Base-by-base conservation (phyloP, 768 basidiomycete genomes). In the Leccinum uliginosum region DNA sequence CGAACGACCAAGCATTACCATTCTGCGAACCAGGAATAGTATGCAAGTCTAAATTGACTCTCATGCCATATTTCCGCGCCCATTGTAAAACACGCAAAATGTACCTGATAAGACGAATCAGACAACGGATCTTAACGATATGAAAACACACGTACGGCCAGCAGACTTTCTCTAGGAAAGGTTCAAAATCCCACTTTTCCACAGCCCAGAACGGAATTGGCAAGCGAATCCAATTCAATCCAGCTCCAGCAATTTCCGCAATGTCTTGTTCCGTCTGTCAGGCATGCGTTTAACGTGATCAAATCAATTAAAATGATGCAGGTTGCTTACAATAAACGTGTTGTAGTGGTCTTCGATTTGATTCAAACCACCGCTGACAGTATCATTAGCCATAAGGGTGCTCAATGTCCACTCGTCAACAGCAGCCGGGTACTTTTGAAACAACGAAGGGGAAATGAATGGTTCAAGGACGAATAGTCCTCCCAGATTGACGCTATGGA, bases 21-120 rank as follows among this genome's bases (percentile, higher is more conserved):
- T 89, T 90, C 65, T 91, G 89, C 47, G 83, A 84, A 43, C 93
- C 92, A 29, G 92, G 91, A 24, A 86, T 76, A 4, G 88, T 79
- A 68, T 91, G 89, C 32, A 92, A 71, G 73, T 95, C 93, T 12
- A 95, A 74, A 65, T 83, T 83, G 53, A 95, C 83, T 27, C 93
- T 80, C n/a, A 95, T 62, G 1, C 93, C 93, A 68, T 95, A 95
- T 72, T 97, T 95, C 50, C 93, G 78, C 14, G 85, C 86, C 93
- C 93, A 97, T 3, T 76, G 78, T 38, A 95, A 74, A 24, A 87
- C 79, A 44, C 83, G 83, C 19, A 91, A 73, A 71, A 91, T 83
- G 73, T 93, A 93, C 59, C 83, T 85, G 61, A 35, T 24, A 34
- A 52, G 27, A 49, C 24, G 1, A 24, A 55, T 63, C 24, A 60